Base-by-base conservation (phyloP, 2,329 filamentous ascomycete species). In the Fusarium sp. region DNA sequence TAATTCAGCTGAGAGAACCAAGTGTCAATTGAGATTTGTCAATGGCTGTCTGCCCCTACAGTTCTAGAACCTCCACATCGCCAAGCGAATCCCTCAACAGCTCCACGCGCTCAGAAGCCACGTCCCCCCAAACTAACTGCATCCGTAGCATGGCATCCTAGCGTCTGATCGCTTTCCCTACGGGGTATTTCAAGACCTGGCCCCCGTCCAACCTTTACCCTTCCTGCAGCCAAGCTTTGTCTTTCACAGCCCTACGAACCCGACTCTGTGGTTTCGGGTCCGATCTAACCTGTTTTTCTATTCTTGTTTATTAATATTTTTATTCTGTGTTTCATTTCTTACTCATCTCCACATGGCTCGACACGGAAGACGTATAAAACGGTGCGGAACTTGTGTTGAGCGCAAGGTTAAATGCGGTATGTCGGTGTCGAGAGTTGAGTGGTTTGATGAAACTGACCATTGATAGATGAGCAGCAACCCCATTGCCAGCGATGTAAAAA, bases 391-490 rank as follows among this genome's bases (percentile, higher is more conserved):
- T 41, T 72, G 69, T 32, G 55, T 68, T n/a, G 69, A 72, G n/a
- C 69, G 69, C 44, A 72, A 72, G 44, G 68, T 72, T 10, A 72
- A 72, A 47, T 72, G 69, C 47, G 69, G 69, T 72, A 30, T 30
- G 68, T 68, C 24, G 8, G 7, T 9, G 24, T 18, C 18, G 41
- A 28, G 36, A 8, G 17, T 9, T 14, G 5, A 28, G 17, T 10
- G 12, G 15, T 18, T 36, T 1, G 4, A 47, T 11, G 20, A 22
- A 24, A 36, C 30, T 60, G 17, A 70, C 32, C 1, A 20, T 47
- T 8, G 10, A 12, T 10, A 72, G 69, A 72, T 34, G 57, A 72
- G 42, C 68, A 72, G 36, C 68, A 72, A n/a, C 69, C 69, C 8
- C 18, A 72, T 26, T 72, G 69, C 8, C 69, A 56, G 15, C 68